Evolutionary conservation across 1,139 yeast genomes (phyloP).

Genomic region (Nakaseomyces bracarensis): DNA sequence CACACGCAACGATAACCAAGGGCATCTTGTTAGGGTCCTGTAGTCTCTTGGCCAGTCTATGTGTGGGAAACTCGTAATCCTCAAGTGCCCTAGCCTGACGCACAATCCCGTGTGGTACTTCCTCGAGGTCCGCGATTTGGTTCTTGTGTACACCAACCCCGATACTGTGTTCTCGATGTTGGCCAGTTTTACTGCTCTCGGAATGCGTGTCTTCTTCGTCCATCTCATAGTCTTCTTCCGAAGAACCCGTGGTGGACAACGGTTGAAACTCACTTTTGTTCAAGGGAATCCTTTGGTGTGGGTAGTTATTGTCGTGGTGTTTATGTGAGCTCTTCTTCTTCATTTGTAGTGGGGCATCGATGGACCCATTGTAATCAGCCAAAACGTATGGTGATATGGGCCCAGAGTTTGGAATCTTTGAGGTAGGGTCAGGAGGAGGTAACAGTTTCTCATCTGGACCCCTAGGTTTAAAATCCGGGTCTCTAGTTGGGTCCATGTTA

Average conservation of each 20-base stretch:
- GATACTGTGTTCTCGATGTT: constrained; percentile 4
- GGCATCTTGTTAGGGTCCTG: constrained; percentile 77
- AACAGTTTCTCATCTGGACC: constrained; percentile 49
- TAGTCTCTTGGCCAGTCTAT: constrained; percentile 65
- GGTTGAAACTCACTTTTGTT: constrained; percentile 40
- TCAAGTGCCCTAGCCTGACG: constrained; percentile 70
- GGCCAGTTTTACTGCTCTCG: background rate
- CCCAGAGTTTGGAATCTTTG: constrained; percentile 62
- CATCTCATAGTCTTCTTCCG: constrained; percentile 20
- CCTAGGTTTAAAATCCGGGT: constrained; percentile 70
- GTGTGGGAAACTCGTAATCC: constrained; percentile 75
- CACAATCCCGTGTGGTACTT: constrained; percentile 87
- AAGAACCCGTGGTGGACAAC: constrained; percentile 37
- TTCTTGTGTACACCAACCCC: constrained; percentile 38
- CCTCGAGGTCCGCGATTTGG: constrained; percentile 89
- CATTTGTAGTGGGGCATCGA: constrained; percentile 55
- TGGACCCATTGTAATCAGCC: constrained; percentile 62
- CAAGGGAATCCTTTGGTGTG: constrained; percentile 35
- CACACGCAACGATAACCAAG: constrained; percentile 91
- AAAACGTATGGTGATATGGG: constrained; percentile 71
- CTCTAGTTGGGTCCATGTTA: constrained; percentile 84
- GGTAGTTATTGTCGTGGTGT: background rate
- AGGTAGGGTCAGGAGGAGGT: constrained; percentile 63
- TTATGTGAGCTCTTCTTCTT: constrained; percentile 4
- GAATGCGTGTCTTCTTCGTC: constrained; percentile 7